Conservation (phyloP, 345 rosid species). For the Punica granatum region DNA sequence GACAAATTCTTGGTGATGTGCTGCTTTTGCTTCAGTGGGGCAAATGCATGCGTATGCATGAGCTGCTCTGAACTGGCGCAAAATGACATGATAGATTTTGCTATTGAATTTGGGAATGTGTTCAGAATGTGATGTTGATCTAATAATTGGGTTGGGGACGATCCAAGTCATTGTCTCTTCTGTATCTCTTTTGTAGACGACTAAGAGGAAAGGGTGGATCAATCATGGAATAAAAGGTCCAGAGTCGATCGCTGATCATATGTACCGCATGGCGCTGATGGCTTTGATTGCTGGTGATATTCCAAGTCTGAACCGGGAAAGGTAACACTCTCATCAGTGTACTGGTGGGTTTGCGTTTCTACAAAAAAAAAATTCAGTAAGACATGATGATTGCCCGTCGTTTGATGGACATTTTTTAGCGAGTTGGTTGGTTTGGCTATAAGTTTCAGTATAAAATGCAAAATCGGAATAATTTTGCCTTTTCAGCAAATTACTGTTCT, state of each 20-base stretch:
- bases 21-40: neutral
- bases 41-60: neutral
- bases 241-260: slow-evolving; percentile 90
- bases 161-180: neutral
- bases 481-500: neutral
- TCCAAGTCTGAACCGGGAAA: slow-evolving; percentile 73
- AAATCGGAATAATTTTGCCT: neutral
- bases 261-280: slow-evolving; percentile 95
- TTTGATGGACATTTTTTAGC: neutral
- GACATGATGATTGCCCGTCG: neutral
- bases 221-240: slow-evolving; percentile 75
- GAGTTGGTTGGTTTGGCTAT: neutral
- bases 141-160: neutral
- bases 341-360: too few relatives aligned
- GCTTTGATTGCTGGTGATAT: slow-evolving; percentile 70
- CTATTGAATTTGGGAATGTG: neutral
- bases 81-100: neutral
- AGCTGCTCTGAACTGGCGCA: neutral
- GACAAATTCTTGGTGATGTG: neutral
- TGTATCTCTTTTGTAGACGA: slow-evolving; percentile 35
- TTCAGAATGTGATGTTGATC: neutral
- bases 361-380: neutral
- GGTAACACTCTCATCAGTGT: slow-evolving; percentile 19
- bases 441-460: neutral
- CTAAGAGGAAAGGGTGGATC: slow-evolving; percentile 94